Base-by-base conservation (phyloP, 1,284 basidiomycete species). In the Meripilus lineatus region DNA sequence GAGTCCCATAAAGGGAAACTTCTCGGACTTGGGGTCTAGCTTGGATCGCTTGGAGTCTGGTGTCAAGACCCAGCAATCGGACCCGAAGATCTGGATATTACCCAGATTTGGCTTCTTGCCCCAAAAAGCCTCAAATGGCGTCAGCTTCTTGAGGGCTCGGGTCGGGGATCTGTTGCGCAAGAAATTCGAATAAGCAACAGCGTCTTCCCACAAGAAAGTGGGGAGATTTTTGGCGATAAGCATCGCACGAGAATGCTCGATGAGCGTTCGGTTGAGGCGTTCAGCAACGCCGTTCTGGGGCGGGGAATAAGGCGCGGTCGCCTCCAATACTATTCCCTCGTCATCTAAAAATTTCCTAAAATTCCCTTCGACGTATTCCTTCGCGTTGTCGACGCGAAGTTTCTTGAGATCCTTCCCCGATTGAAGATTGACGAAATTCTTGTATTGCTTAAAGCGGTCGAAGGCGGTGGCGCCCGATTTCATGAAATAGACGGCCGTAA, bases 211-310 rank as follows among this genome's bases (percentile, higher is more conserved):
- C 6, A 62, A 46, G 5, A 30, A 34, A 10, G 34, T 39, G 5
- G 58, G 57, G 4, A 58, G 44, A 6, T 49, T 42, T 13, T 37
- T 26, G 2, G 48, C 47, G 21, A 50, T 38, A 2, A 63, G 47
- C 51, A 65, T 56, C 1, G 58, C 55, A 2, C 54, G 50, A 2
- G 46, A 55, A 14, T 46, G 42, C 32, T 59, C 59, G 18, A 58
- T 17, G 0, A 65, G 35, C 1, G 49, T 58, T 8, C 58, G 45
- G 42, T 64, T 62, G 0, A 56, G 46, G 1, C 53, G 38, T 50
- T 63, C 60, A 7, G 60, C 54, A 11, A 58, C 47, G 4, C 63
- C 59, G 44, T 63, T 63, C 21, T 63, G 55, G 15, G 44, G 38
- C 7, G 48, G 48, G 3, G 48, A 44, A 20, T 51, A 42, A 10